Percentiles rank a stretch among this genome's conserved stretches.
Conservation (phyloP, 176 grass and related monocot genomes). For the Aegilops bicornis region DNA sequence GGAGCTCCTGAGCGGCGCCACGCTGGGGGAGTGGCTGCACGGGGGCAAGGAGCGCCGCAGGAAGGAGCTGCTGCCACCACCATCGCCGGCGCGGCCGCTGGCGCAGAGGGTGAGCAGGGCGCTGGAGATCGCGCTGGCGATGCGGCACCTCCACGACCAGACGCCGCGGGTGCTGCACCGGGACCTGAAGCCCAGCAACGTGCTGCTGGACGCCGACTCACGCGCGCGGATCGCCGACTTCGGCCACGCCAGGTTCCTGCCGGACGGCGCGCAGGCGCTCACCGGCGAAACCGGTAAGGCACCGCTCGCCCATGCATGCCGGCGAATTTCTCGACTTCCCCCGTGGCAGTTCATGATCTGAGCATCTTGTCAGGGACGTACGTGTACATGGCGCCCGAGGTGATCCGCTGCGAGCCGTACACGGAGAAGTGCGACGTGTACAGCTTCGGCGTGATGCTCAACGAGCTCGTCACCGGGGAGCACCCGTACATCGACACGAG, state of each 20-base stretch:
- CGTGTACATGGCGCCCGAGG: slow-evolving; percentile 69
- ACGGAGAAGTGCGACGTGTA: slow-evolving; percentile 74
- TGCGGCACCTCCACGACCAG: slow-evolving; percentile 63
- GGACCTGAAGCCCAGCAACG: slow-evolving; percentile 68
- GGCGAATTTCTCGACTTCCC: background rate
- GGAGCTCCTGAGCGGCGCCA: slow-evolving; percentile 55
- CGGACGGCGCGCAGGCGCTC: slow-evolving; percentile 44
- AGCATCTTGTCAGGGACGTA: slow-evolving; percentile 46
- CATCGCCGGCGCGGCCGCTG: slow-evolving; percentile 30
- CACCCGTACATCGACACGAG: slow-evolving; percentile 51
- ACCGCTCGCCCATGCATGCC: too few species aligned
- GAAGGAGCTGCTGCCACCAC: background rate
- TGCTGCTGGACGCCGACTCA: slow-evolving; percentile 35
- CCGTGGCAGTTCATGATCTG: background rate
- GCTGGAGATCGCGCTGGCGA: slow-evolving; percentile 58
- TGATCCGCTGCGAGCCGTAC: slow-evolving; percentile 63
- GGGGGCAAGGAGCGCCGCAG: slow-evolving; percentile 34
- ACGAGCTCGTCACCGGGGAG: slow-evolving; percentile 57
- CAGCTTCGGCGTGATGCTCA: slow-evolving; percentile 61
- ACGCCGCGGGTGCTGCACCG: slow-evolving; percentile 58
- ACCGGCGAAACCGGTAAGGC: slow-evolving; percentile 60
- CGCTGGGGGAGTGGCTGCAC: slow-evolving; percentile 56
- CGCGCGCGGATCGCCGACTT: slow-evolving; percentile 55
- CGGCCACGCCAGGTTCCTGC: slow-evolving; percentile 55
- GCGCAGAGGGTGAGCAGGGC: slow-evolving; percentile 43